These are phyloP conservation scores for Camelina laxa DNA, from an alignment of 345 rosid species.

Conservation along the genomic window DNA sequence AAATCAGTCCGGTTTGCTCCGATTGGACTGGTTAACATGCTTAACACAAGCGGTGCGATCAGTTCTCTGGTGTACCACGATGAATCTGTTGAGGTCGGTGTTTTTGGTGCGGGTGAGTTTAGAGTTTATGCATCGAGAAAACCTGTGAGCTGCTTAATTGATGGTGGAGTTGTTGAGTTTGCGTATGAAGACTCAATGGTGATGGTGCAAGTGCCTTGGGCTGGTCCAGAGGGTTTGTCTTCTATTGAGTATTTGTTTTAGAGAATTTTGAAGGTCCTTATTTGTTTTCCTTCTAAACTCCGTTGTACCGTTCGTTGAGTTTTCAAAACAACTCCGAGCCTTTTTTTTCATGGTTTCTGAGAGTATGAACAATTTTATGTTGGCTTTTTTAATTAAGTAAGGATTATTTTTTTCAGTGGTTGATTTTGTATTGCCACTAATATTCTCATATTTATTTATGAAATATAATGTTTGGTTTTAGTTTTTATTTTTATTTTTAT, in stretches of 20 bases:
- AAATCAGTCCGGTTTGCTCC: conserved; percentile 73
- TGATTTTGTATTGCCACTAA: too few relatives aligned
- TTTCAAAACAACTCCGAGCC: conserved; percentile 29
- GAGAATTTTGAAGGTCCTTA: conserved; percentile 19
- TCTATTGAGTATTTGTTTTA: conserved; percentile 63
- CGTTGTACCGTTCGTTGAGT: neutral
- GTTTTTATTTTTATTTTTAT: too few relatives aligned
- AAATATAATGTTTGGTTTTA: neutral
- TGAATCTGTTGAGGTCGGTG: conserved; percentile 51
- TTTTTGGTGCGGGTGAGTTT: conserved; percentile 80
- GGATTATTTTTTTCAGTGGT: neutral
- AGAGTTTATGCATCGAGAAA: conserved; percentile 66
- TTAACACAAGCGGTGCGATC: conserved; percentile 86
- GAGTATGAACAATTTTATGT: conserved; percentile 24
- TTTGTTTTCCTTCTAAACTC: conserved; percentile 19
- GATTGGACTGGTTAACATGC: conserved; percentile 84
- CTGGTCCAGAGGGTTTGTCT: conserved; percentile 54
- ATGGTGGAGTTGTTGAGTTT: conserved; percentile 63
- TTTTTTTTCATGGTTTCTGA: conserved; percentile 37
- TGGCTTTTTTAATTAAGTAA: neutral
- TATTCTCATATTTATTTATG: conserved; percentile 15
- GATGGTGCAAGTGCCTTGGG: conserved; percentile 67
- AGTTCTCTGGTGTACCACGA: conserved; percentile 52
- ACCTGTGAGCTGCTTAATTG: conserved; percentile 66
- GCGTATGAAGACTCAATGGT: conserved; percentile 61